phyloP scores from a whole-genome alignment of 805 yeast genomes.

The Scheffersomyces spartinae region DNA sequence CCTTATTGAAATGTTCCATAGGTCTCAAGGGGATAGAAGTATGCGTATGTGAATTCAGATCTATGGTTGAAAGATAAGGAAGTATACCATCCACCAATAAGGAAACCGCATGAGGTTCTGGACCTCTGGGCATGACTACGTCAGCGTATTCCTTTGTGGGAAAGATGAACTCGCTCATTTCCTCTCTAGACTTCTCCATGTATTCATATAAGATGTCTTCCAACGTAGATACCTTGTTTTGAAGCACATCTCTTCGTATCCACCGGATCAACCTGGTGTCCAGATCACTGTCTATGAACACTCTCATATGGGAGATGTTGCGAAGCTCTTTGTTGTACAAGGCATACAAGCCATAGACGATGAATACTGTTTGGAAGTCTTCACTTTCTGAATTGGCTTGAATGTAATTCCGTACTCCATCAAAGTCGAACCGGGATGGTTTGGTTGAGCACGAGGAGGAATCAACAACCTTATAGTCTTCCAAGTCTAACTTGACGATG shows the following conservation, averaged over 20 bases:
- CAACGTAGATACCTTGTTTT: constrained; percentile 7
- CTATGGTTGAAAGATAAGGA: constrained; percentile 7
- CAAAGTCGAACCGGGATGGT: constrained; percentile 34
- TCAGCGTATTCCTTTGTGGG: constrained; percentile 70
- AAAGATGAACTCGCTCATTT: constrained; percentile 52
- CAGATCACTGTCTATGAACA: constrained; percentile 75
- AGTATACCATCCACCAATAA: constrained; percentile 55
- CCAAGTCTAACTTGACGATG: constrained; percentile 29
- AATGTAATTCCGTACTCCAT: constrained; percentile 10
- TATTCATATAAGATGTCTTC: constrained; percentile 35
- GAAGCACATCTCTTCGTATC: constrained; percentile 26
- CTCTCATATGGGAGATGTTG: constrained; percentile 46
- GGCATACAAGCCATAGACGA: constrained; percentile 75
- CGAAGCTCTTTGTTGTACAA: constrained; percentile 51
- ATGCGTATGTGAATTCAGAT: constrained; percentile 6
- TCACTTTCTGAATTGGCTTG: constrained; percentile 2
- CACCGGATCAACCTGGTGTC: constrained; percentile 78
- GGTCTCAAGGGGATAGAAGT: constrained; percentile 16
- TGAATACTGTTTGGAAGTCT: constrained; percentile 11
- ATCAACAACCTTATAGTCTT: constrained; percentile 16
- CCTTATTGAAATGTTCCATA: constrained; percentile 13
- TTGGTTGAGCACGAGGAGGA: constrained; percentile 10
- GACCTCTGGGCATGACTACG: constrained; percentile 61
- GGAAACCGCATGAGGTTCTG: constrained; percentile 43
- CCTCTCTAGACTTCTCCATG: constrained; percentile 46